phyloP scores from a whole-genome alignment of 371 early-diverging fungal genomes.

The Funneliformis caledonium region DNA sequence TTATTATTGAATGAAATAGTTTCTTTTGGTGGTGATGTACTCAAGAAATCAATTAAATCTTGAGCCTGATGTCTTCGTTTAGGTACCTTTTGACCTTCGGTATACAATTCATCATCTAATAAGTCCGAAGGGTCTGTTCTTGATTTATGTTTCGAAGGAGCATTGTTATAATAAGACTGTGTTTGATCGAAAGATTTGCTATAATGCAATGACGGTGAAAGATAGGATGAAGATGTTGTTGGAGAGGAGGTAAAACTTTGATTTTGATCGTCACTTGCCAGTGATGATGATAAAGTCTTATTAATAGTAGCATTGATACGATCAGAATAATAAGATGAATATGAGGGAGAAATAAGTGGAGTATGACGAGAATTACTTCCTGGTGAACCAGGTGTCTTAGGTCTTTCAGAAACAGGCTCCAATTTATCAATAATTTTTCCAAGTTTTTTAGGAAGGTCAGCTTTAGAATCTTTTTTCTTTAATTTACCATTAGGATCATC shows the following conservation, averaged over 20 bases:
- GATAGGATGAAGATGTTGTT: background rate
- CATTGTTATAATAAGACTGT: background rate
- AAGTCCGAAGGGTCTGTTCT: constrained; percentile 21
- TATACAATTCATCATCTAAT: constrained; percentile 25
- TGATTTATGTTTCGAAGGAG: background rate
- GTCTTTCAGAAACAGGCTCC: background rate
- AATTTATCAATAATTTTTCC: constrained; percentile 4
- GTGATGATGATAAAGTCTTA: background rate
- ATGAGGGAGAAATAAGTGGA: constrained; percentile 5
- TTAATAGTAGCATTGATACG: background rate
- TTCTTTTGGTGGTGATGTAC: constrained; percentile 28
- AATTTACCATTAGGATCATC: constrained; percentile 29
- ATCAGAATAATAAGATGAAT: constrained; percentile 3
- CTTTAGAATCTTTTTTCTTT: constrained; percentile 22
- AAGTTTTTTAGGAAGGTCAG: background rate
- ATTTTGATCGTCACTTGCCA: background rate
- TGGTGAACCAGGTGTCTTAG: background rate
- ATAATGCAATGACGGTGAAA: background rate
- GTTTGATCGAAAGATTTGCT: constrained; percentile 17
- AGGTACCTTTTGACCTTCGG: background rate
- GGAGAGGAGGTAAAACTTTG: background rate
- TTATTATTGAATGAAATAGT: background rate
- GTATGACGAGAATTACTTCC: constrained; percentile 7
- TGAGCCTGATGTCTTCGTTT: constrained; percentile 26
- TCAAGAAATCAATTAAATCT: constrained; percentile 39